Evolutionary conservation across 225 moss, liverwort and hornwort genomes (phyloP), one percentile per base, ranked within the genome.

Genomic region (Pseudoscleropodium purum): DNA sequence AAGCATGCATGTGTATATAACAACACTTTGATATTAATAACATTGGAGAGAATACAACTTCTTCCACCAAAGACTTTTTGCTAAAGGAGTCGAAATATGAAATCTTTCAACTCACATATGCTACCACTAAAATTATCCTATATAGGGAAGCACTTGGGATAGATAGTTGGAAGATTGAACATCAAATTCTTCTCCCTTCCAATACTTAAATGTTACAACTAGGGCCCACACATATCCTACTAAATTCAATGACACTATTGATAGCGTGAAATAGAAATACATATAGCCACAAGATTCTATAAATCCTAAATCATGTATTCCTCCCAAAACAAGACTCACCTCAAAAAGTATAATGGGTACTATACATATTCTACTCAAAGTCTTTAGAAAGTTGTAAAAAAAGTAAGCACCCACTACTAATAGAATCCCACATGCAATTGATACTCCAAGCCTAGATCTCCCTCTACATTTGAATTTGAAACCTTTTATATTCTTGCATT

Each of bases 381-480:
- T 30, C 11, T 47, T 30, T 39, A 70, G 25, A 75, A 74, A 74
- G 17, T 47, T 31, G 2, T 4, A 4, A 11, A 31, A 2, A n/a
- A 79, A 79, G 5, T 57, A 79, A 11, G 16, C 26, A 24, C 3
- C 4, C 45, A 74, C 3, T 0, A 5, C 26, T 18, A 11, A 9
- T n/a, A 57, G 17, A 57, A 25, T 1, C 1, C 56, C 26, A n/a
- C 21, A 34, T 26, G 11, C 2, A 56, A 79, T 26, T 26, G 4
- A 26, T 16, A 17, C 0, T n/a, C 0, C 7, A 79, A 17, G 6
- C 10, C 6, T 17, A 0, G 10, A 7, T 79, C 17, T 79, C 16
- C n/a, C 2, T n/a, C 0, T 2, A 1, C 0, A 2, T 17, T 7
- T 18, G 3, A 79, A 57, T 5, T n/a, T 2, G 5, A 57, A 57